Evolutionary conservation across 352 stramenopile species (phyloP).

Genomic region (Globisporangium spiculum): DNA sequence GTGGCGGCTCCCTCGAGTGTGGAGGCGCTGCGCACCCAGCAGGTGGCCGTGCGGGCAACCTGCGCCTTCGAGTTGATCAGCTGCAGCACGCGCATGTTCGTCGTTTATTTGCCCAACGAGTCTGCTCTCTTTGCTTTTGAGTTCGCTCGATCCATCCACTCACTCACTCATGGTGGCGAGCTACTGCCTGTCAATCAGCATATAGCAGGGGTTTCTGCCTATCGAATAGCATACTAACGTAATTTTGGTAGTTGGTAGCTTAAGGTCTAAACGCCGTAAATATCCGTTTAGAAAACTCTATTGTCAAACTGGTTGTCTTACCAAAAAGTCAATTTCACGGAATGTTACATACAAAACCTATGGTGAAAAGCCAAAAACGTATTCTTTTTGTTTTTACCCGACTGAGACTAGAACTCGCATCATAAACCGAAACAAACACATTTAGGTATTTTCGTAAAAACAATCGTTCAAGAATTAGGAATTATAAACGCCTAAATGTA

Average conservation of each 20-base stretch:
- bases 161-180: background rate
- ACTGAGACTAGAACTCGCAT: background rate
- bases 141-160: slow-evolving; percentile 13
- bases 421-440: too few species aligned
- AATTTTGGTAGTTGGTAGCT: too few species aligned
- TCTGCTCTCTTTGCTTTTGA: slow-evolving; percentile 6
- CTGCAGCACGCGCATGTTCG: slow-evolving; percentile 42
- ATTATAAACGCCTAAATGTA: background rate
- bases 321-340: background rate
- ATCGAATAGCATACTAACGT: background rate
- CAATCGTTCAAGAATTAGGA: background rate
- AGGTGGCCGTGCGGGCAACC: slow-evolving; percentile 30
- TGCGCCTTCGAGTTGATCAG: slow-evolving; percentile 25
- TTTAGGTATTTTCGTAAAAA: too few species aligned
- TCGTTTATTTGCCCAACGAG: slow-evolving; percentile 1
- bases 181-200: background rate
- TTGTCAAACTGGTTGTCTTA: background rate
- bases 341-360: background rate
- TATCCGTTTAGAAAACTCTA: background rate
- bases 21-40: slow-evolving; percentile 44
- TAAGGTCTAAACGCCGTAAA: too few species aligned
- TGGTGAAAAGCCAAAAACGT: background rate
- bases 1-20: slow-evolving; percentile 25
- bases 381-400: background rate
- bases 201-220: background rate